Conservation (phyloP, 225 moss, liverwort and hornwort genomes). For the Bryoerythrophyllum caledonicum region DNA sequence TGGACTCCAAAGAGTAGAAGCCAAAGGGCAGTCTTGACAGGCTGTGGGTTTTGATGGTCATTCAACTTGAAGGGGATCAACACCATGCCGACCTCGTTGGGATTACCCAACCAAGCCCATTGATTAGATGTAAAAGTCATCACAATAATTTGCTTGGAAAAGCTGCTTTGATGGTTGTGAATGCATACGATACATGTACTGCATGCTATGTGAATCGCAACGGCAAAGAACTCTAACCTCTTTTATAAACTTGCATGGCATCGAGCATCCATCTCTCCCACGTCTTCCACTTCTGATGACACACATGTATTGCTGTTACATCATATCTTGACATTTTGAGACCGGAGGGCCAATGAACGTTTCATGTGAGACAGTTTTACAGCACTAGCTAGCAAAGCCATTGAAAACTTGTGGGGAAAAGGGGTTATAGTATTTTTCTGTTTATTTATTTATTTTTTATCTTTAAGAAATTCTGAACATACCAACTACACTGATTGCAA, state of each 20-base stretch:
- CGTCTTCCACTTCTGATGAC: not conserved
- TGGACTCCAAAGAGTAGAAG: constrained; percentile 12
- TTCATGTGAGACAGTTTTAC: not conserved
- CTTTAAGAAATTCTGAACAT: no score
- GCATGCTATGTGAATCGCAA: no score
- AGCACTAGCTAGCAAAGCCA: not conserved
- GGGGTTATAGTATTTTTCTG: no score
- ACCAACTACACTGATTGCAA: no score
- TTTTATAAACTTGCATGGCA: not conserved
- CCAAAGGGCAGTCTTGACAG: constrained; percentile 14
- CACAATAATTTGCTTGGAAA: constrained; percentile 9
- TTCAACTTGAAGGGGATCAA: constrained; percentile 16
- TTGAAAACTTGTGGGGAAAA: not conserved
- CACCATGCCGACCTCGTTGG: not conserved
- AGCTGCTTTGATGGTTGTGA: not conserved
- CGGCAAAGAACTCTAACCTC: not conserved
- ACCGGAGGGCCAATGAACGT: no score
- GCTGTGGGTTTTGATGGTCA: constrained; percentile 1
- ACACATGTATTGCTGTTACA: not conserved
- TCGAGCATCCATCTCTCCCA: not conserved
- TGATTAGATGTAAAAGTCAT: not conserved
- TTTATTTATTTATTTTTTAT: no score
- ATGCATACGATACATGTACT: no score
- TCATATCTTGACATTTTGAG: not conserved
- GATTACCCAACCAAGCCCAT: not conserved